Evolutionary conservation across 192 early-diverging fungal species (phyloP), one percentile per base, ranked within the genome.

Genomic region (Backusella tuberculispora): DNA sequence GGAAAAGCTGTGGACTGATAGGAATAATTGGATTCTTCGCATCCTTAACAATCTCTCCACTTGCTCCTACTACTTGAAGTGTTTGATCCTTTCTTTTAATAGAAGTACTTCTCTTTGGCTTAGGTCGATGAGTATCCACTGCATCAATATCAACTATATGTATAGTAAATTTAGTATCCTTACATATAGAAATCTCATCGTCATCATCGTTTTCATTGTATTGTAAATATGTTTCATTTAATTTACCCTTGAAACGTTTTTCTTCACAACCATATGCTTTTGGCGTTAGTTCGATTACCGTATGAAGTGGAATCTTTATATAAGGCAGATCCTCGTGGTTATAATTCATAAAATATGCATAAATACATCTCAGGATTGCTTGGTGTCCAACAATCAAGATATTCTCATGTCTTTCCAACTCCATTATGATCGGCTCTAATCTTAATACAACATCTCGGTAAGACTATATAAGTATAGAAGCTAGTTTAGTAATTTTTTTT

Each of bases 391-490:
- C 89, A 67, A 98, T 98, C 71, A 98, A 83, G 72, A 98, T 97
- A 76, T 94, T 93, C 76, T 96, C 92, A 81, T 99, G 96, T 41
- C 98, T 89, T 79, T 98, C 98, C 53, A 99, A 86, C 81, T 99
- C 98, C 95, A 99, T 95, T 69, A 98, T 99, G 69, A 99, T 95
- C 2, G 98, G 98, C 83, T 99, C 98, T 44, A 99, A 80, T 41
- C 96, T 90, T 77, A 95, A 83, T 9, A 99, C 98, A 14, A 99
- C 91, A 82, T 99, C 97, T 17, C 95, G 88, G 77, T 99, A 98
- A 19, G 92, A 95, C 73, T 34, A 34, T 34, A 34, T 34, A 34
- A 34, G 29, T 34, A 34, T 34, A 34, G 2, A 34, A 34, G 2
- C 29, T 34, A 34, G 29, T 34, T 34, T 34, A 34, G 29, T 34